Evolutionary conservation across 2,329 filamentous ascomycete genomes (phyloP), one percentile per base, ranked within the genome.

Genomic region (Alternaria sp.): DNA sequence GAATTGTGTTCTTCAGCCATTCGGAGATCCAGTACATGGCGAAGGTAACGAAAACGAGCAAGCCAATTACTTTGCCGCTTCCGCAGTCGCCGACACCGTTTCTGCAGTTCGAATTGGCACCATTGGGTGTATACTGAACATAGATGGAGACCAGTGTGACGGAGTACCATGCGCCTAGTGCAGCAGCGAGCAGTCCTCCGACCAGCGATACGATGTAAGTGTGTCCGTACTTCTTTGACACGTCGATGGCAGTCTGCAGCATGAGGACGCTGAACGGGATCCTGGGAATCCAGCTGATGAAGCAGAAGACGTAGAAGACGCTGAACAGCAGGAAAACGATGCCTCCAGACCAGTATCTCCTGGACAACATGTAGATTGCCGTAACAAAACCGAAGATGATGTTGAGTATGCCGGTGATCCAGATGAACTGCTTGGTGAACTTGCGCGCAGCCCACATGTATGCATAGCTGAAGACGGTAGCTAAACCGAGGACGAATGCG

Each of bases 11-110:
- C 83, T 97, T 97, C 71, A 97, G 83, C 86, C 91, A 95, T 78
- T 98, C 95, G 2, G 92, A 91, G 67, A 97, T 90, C 95, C 95
- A 98, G 82, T 96, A 97, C 81, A 90, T 92, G 57, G 93, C 90
- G 73, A 98, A 97, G 0, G 93, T 97, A 69, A 93, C 87, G 77
- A 96, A 97, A 17, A 91, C 92, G 6, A 97, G 83, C 28, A 97
- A 82, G 0, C 94, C 94, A 63, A 93, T 94, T 47, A 97, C 92
- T 68, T 90, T 95, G 55, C 84, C 92, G 6, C 83, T 85, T 63
- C 91, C 90, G 72, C 94, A 97, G 6, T 86, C 85, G 5, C 88
- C 88, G 3, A 81, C 86, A 12, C 82, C 80, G 5, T 81, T 80
- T 36, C 71, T 77, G 67, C 89, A 90, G 4, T 87, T 80, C 23